These are phyloP conservation scores for Ceratobasidium sp. DNA, from an alignment of 1,284 basidiomycete species.

Conservation along the genomic window DNA sequence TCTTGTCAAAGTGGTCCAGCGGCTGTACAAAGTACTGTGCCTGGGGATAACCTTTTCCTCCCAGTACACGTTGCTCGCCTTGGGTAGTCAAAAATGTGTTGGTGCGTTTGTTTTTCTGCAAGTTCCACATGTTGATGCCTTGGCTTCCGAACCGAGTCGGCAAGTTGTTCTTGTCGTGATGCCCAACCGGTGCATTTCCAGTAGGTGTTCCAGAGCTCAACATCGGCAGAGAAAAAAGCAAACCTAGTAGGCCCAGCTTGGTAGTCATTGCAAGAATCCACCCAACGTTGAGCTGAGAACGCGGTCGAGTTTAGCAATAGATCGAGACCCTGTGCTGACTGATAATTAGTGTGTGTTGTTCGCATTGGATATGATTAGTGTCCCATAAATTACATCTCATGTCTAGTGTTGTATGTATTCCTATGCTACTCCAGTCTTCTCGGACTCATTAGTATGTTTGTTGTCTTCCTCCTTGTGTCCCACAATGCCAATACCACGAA, in stretches of 20 bases:
- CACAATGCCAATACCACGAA: constrained; percentile 66
- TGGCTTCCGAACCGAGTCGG: constrained; percentile 38
- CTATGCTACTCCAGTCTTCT: constrained; percentile 6
- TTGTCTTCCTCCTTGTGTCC: constrained; percentile 48
- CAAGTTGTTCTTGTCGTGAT: background rate
- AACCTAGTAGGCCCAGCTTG: background rate
- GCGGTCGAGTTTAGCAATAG: background rate
- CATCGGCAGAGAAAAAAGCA: constrained; percentile 13
- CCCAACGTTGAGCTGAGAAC: background rate
- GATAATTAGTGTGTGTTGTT: constrained; percentile 5
- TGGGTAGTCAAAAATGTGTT: background rate
- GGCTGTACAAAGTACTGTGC: constrained; percentile 78
- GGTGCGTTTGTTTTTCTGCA: constrained; percentile 20
- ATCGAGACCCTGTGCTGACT: background rate
- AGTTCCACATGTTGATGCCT: constrained; percentile 40
- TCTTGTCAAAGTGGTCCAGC: constrained; percentile 73
- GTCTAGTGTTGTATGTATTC: background rate
- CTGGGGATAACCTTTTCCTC: constrained; percentile 42
- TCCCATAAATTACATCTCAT: background rate
- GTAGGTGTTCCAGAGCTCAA: constrained; percentile 1
- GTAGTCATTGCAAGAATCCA: background rate
- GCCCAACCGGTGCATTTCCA: too few relatives aligned
- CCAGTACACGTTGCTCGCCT: constrained; percentile 5
- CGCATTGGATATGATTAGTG: constrained; percentile 7
- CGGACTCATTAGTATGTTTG: constrained; percentile 1